Evolutionary conservation across 108 stramenopile species (phyloP).

Genomic region (Cylindrotheca fusiformis): DNA sequence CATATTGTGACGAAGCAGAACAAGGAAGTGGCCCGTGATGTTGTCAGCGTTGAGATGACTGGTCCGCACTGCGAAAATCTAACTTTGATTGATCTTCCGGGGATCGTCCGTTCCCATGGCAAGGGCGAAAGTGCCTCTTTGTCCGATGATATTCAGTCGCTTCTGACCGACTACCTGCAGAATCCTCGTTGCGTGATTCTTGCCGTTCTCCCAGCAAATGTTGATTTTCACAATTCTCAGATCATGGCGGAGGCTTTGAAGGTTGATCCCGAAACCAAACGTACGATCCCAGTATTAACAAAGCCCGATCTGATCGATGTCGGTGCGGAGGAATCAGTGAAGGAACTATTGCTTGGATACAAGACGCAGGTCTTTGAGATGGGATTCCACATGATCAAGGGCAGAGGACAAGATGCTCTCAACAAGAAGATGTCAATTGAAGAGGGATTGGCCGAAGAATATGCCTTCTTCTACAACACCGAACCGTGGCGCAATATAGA

Average conservation of each 20-base stretch:
- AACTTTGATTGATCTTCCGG: slow-evolving; percentile 86
- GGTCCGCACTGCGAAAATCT: slow-evolving; percentile 44
- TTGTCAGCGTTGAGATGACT: slow-evolving; percentile 34
- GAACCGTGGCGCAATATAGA: slow-evolving; percentile 4
- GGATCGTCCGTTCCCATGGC: slow-evolving; percentile 70
- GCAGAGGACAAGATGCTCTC: slow-evolving; percentile 58
- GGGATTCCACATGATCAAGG: slow-evolving; percentile 66
- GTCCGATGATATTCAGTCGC: slow-evolving; percentile 51
- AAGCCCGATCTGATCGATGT: slow-evolving; percentile 84
- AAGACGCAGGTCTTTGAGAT: slow-evolving; percentile 19
- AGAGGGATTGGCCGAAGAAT: slow-evolving; percentile 22
- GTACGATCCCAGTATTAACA: slow-evolving; percentile 84
- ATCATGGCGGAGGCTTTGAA: slow-evolving; percentile 58
- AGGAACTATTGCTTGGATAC: slow-evolving; percentile 41
- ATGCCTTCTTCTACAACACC: not conserved
- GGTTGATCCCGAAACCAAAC: slow-evolving; percentile 61
- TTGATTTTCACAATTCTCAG: slow-evolving; percentile 82
- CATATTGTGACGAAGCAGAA: not conserved
- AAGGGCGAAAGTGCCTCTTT: slow-evolving; percentile 48
- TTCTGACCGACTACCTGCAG: slow-evolving; percentile 67
- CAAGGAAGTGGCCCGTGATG: slow-evolving; percentile 31
- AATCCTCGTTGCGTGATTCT: slow-evolving; percentile 72
- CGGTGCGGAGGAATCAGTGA: slow-evolving; percentile 48
- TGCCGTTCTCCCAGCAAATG: slow-evolving; percentile 77
- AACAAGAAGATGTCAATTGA: slow-evolving; percentile 39